Base-by-base conservation (phyloP, 768 basidiomycete genomes). In the Trametes punicea region DNA sequence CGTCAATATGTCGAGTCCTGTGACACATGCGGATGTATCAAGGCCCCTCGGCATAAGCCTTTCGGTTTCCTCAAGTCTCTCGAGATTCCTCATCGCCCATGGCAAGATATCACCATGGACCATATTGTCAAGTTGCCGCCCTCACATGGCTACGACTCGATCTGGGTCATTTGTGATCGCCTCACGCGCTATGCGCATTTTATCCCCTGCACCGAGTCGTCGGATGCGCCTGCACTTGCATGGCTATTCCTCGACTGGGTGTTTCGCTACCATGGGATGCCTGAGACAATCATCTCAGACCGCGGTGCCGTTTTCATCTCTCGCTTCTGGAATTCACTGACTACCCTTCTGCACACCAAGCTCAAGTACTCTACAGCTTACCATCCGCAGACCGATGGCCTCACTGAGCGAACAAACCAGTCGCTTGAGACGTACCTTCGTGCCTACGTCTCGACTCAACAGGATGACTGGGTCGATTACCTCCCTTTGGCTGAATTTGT, bases 401-500 rank as follows among this genome's bases (percentile, higher is more conserved):
- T n/a, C n/a, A n/a, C 69, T 79, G 74, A 76, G 61, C 57, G 70
- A 15, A 65, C 63, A 18, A 77, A 75, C 47, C 69, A 75, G 57
- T 69, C 65, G 3, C 63, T 77, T 8, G 73, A 76, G 46, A 60
- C 66, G n/a, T n/a, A n/a, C 51, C 66, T 81, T 8, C 68, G 67
- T 10, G 57, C 66, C 27, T 76, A 71, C 45, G 62, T 52, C 47
- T 69, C 64, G 0, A 74, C 73, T 36, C 70, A 75, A 23, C 78
- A 78, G 53, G 73, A 77, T n/a, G n/a, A n/a, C n/a, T n/a, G n/a
- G n/a, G n/a, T n/a, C n/a, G n/a, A n/a, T n/a, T n/a, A n/a, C n/a
- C 65, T 79, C 0, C 68, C 74, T 0, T 60, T 77, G 15, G 72
- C 73, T 6, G 72, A 78, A 59, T 78, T 79, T 56, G 59, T 67